Evolutionary conservation across 805 yeast species (phyloP).

Genomic region (Torulaspora maleeae): DNA sequence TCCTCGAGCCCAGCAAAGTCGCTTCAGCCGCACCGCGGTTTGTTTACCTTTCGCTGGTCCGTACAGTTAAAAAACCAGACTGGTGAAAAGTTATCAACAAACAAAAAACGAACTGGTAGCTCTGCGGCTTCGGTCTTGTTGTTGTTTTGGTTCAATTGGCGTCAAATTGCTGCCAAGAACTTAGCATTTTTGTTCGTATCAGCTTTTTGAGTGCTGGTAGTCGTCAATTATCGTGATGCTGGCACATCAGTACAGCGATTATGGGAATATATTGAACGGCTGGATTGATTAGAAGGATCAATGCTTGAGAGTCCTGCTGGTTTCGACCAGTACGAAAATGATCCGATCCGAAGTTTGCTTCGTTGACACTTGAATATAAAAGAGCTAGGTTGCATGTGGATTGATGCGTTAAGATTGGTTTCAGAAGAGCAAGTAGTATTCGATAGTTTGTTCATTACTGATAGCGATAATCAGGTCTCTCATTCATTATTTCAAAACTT

Average conservation of each 20-base stretch:
- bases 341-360: not conserved
- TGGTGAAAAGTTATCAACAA: slow-evolving; percentile 2
- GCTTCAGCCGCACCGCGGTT: slow-evolving; percentile 10
- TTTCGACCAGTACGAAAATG: not conserved
- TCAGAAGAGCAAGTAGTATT: not conserved
- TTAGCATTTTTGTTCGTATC: not conserved
- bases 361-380: not conserved
- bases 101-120: not conserved
- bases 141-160: not conserved
- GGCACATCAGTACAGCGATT: not conserved
- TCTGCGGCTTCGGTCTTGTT: not conserved
- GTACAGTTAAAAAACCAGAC: slow-evolving; percentile 1
- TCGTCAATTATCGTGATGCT: not conserved
- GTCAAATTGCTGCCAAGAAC: not conserved
- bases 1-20: slow-evolving; percentile 9
- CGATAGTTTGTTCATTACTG: not conserved
- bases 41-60: slow-evolving; percentile 9
- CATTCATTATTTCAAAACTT: not conserved
- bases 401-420: not conserved
- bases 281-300: slow-evolving; percentile 1
- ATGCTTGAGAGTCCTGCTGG: slow-evolving; percentile 3
- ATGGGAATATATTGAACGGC: not conserved
- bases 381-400: not conserved
- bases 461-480: not conserved
- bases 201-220: not conserved